A percentile compares a stretch with the other conserved stretches of the same genome.
Conservation (phyloP, 208 protist genomes). For the Kentomonas sorsogonicus region DNA sequence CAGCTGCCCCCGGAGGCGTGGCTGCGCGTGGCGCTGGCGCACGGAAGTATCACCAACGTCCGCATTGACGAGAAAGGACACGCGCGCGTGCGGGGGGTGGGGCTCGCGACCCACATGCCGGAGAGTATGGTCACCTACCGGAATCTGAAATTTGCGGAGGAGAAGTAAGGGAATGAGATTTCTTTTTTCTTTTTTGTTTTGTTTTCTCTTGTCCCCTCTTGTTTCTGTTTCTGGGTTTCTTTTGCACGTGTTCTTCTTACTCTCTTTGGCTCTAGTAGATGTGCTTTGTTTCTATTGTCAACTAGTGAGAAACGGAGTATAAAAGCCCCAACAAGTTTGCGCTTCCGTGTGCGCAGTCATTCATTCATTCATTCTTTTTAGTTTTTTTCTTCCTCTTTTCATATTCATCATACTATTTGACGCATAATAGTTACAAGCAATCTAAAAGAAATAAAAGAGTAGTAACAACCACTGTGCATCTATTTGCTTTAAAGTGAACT, state of each 20-base stretch:
- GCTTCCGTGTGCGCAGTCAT: too few species aligned
- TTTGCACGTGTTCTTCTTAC: background rate
- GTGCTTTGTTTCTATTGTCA: background rate
- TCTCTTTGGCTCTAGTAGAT: slow-evolving; percentile 6
- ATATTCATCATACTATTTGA: too few species aligned
- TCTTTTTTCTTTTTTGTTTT: slow-evolving; percentile 6
- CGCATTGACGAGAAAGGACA: slow-evolving; percentile 46
- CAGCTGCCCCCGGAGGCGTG: slow-evolving; percentile 80
- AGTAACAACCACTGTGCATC: background rate
- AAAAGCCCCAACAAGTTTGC: too few species aligned
- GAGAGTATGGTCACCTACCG: slow-evolving; percentile 39
- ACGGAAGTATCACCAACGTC: slow-evolving; percentile 66
- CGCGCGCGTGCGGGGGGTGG: slow-evolving; percentile 35
- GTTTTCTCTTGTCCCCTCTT: too few species aligned
- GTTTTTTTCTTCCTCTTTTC: too few species aligned
- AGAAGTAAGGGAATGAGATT: background rate
- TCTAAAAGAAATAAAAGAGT: too few species aligned
- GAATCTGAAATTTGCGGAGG: slow-evolving; percentile 24
- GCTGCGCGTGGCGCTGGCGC: slow-evolving; percentile 62
- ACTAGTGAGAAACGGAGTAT: too few species aligned
- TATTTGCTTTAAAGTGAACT: background rate
- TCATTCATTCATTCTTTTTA: too few species aligned
- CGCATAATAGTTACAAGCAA: too few species aligned
- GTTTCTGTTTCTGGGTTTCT: too few species aligned
- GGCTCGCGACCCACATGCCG: slow-evolving; percentile 52